phyloP scores from a whole-genome alignment of 2,329 filamentous ascomycete species.

The Thelonectria blattea region DNA sequence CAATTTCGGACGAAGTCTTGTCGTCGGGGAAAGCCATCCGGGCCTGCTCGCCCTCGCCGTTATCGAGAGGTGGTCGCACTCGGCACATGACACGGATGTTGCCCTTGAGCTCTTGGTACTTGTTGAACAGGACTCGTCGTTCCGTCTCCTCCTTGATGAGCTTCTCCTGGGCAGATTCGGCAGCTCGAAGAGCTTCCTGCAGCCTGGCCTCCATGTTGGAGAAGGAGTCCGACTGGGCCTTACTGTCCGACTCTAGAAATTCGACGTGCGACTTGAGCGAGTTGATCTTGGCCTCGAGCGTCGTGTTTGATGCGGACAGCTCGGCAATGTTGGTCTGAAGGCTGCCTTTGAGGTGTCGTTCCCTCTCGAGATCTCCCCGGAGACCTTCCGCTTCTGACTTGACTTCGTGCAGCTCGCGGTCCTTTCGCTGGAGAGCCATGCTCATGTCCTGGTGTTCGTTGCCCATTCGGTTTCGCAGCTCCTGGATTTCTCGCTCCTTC shows the following conservation, averaged over 20 bases:
- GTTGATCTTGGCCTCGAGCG: conserved; percentile 76
- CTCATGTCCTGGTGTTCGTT: conserved; percentile 60
- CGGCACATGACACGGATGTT: conserved; percentile 99
- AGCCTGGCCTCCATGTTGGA: conserved; percentile 80
- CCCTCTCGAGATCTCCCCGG: conserved; percentile 61
- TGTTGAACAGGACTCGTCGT: conserved; percentile 91
- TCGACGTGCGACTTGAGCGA: conserved; percentile 82
- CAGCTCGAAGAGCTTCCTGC: conserved; percentile 75
- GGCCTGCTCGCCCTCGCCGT: conserved; percentile 68
- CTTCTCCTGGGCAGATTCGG: conserved; percentile 76
- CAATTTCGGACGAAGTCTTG: conserved; percentile 86
- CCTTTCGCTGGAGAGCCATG: conserved; percentile 56
- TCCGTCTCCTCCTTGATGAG: conserved; percentile 90
- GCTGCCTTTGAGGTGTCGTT: conserved; percentile 65
- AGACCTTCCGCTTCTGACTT: conserved; percentile 53
- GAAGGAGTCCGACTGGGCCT: conserved; percentile 87
- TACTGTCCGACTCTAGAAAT: conserved; percentile 87
- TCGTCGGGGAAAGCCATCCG: conserved; percentile 81
- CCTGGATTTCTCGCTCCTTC: conserved; percentile 67
- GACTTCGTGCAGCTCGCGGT: conserved; percentile 59
- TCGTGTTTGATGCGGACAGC: conserved; percentile 64
- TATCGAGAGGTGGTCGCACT: conserved; percentile 75
- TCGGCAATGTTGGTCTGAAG: conserved; percentile 62
- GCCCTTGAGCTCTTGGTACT: conserved; percentile 95
- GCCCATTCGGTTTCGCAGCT: conserved; percentile 62